phyloP scores from a whole-genome alignment of 257 asterid species.

The Linaria vulgaris region DNA sequence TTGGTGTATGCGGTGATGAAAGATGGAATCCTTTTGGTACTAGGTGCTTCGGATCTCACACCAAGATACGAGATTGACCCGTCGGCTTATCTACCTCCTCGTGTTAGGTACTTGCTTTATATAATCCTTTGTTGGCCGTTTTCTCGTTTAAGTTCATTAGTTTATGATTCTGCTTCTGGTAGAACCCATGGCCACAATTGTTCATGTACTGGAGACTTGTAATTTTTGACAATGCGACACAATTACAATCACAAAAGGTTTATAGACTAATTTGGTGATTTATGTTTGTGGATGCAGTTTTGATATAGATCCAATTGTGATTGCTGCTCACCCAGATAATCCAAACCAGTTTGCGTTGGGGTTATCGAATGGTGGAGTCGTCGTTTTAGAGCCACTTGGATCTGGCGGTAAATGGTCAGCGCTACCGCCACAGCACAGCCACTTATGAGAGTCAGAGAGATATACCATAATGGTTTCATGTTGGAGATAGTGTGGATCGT shows the following conservation, averaged over 20 bases:
- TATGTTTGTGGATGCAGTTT: slow-evolving; percentile 31
- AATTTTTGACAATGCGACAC: too few relatives aligned
- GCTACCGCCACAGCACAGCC: slow-evolving; percentile 11
- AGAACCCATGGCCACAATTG: too few relatives aligned
- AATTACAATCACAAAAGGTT: too few relatives aligned
- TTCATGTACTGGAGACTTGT: too few relatives aligned
- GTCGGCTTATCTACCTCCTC: slow-evolving; percentile 54
- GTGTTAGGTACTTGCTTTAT: slow-evolving; percentile 35
- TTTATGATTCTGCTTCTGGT: too few relatives aligned
- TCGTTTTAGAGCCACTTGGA: slow-evolving; percentile 50
- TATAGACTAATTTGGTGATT: background rate
- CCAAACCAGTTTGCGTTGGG: slow-evolving; percentile 71
- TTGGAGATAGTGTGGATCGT: too few relatives aligned
- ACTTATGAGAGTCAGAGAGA: background rate
- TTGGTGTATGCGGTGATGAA: slow-evolving; percentile 57
- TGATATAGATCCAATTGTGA: slow-evolving; percentile 45
- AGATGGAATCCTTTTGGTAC: slow-evolving; percentile 62
- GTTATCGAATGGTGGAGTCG: slow-evolving; percentile 55
- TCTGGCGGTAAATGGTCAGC: slow-evolving; percentile 45
- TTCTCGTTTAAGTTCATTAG: too few relatives aligned
- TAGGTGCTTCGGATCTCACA: slow-evolving; percentile 46
- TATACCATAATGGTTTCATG: background rate
- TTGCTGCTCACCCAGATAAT: slow-evolving; percentile 70
- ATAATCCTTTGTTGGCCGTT: too few relatives aligned
- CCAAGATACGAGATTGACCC: slow-evolving; percentile 74